Conservation (phyloP, 306 rosid species). For the Casuarina equisetifolia region DNA sequence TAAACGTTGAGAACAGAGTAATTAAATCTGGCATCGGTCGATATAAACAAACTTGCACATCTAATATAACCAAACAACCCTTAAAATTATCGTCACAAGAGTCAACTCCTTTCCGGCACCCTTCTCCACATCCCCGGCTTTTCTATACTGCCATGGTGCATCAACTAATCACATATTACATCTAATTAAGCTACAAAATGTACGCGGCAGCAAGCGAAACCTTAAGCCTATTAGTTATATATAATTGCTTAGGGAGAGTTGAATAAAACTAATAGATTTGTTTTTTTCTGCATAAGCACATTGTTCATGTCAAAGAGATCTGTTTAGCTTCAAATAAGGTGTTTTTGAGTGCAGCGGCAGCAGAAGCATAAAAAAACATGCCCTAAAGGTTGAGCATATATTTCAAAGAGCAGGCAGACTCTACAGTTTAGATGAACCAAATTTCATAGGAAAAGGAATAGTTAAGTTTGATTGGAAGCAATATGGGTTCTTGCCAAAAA, state of each 20-base stretch:
- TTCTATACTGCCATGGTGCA: not conserved
- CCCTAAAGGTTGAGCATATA: not conserved
- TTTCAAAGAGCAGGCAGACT: not conserved
- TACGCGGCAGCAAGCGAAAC: slow-evolving; percentile 31
- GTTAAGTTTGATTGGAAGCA: slow-evolving; percentile 6
- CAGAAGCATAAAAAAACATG: not conserved
- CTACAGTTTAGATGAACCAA: not conserved
- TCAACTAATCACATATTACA: slow-evolving; percentile 14
- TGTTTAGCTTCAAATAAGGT: not conserved
- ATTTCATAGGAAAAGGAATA: too few relatives aligned
- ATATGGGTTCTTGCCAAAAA: not conserved
- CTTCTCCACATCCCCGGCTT: slow-evolving; percentile 23
- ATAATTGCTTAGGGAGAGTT: slow-evolving; percentile 1
- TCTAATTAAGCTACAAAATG: slow-evolving; percentile 21
- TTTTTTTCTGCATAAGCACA: slow-evolving; percentile 20
- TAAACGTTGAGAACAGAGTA: not conserved
- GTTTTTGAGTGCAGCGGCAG: too few relatives aligned
- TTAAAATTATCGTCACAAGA: slow-evolving; percentile 33
- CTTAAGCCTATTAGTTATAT: slow-evolving; percentile 2
- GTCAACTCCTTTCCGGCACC: not conserved
- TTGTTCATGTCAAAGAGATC: slow-evolving; percentile 30
- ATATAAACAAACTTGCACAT: slow-evolving; percentile 27
- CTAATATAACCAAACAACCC: slow-evolving; percentile 27
- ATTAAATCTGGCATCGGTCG: slow-evolving; percentile 2
- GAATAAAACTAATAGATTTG: slow-evolving; percentile 14